Base-by-base conservation (phyloP, 2,329 filamentous ascomycete genomes). In the Colletotrichum sojae region DNA sequence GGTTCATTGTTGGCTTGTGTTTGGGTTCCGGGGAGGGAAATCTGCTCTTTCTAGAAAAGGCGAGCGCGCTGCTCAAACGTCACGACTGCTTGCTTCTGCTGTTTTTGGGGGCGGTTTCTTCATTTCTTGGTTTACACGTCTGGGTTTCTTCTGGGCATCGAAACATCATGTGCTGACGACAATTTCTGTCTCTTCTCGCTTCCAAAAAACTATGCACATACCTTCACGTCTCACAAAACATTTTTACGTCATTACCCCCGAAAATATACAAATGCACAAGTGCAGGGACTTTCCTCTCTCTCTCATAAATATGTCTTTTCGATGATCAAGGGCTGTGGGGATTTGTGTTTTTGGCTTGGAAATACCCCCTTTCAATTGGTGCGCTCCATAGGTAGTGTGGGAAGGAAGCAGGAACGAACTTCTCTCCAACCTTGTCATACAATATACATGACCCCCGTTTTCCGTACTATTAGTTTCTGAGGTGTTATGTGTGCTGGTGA, bases 31-130 rank as follows among this genome's bases (percentile, higher is more conserved):
- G 51, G 54, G 16, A 16, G 46, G 63, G 25, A 69, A 31, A 59
- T 46, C 31, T 69, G 48, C 31, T 48, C 49, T 59, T 60, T 63
- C 51, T 49, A 52, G 63, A 55, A 65, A 22, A 52, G 62, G 62
- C 66, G 62, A 69, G 66, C 66, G 66, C 66, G 55, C 66, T 66
- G 66, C 66, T 69, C 66, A 56, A 27, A 69, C 55, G 66, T 55
- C 51, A 69, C 54, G 62, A 66, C 22, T 39, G 15, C 53, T 16
- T 48, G 16, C 10, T 58, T 60, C 22, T 49, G n/a, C 6, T 46
- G 31, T 52, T 46, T 53, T 39, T 60, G 48, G 63, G 46, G 45
- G 13, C 6, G 45, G 46, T 16, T 20, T 59, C 39, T 58, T 45
- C 40, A 16, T 51, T 27, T 61, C 27, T 67, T 61, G 5, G 20